These are phyloP conservation scores for Naganishia vaughanmartiniae DNA, from an alignment of 768 basidiomycete genomes.

Conservation along the genomic window DNA sequence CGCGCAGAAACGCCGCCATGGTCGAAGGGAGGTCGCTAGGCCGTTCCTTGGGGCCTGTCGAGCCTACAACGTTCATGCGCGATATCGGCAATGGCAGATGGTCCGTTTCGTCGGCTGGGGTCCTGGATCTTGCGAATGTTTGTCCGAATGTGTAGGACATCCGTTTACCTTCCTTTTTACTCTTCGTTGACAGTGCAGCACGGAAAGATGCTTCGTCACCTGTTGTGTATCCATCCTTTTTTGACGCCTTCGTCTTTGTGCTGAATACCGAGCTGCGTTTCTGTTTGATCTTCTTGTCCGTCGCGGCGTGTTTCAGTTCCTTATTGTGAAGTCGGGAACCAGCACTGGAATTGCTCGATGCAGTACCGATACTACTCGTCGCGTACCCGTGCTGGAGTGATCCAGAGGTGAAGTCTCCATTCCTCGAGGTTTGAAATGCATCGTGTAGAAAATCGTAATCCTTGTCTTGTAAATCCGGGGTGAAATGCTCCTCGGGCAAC, in stretches of 20 bases:
- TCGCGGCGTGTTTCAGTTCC: background rate
- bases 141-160: conserved; percentile 15
- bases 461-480: conserved; percentile 8
- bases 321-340: background rate
- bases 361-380: background rate
- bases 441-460: conserved; percentile 20
- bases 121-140: background rate
- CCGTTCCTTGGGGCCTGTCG: conserved; percentile 10
- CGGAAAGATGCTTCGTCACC: background rate
- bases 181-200: background rate
- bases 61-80: background rate
- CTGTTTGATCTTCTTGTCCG: conserved; percentile 7
- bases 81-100: background rate
- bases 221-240: conserved; percentile 22
- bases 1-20: conserved; percentile 66
- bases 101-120: background rate
- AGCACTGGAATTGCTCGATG: conserved; percentile 20
- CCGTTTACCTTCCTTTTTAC: background rate
- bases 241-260: conserved; percentile 1
- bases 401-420: background rate
- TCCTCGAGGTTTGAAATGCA: background rate
- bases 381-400: background rate
- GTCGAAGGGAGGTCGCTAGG: conserved; percentile 62
- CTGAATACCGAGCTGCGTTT: conserved; percentile 15
- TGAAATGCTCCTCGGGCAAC: background rate